Base-by-base conservation (phyloP, 1,139 yeast genomes). In the Torulaspora globosa region DNA sequence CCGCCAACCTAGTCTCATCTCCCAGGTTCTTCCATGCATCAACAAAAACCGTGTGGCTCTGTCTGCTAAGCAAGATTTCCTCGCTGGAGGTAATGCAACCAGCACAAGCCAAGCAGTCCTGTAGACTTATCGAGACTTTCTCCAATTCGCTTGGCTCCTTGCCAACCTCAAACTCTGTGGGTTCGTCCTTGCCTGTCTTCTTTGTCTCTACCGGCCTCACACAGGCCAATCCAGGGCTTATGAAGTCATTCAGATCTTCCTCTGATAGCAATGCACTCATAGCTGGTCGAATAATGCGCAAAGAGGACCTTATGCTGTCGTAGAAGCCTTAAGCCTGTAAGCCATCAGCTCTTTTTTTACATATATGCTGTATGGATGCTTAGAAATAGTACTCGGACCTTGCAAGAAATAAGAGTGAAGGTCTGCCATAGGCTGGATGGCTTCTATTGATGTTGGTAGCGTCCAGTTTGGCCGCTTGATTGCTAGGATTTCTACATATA, bases 51-150 rank as follows among this genome's bases (percentile, higher is more conserved):
- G 77, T 78, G 59, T 90, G 95, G 30, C 95, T 86, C 65, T 92
- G 98, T 56, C 88, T 83, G 2, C 96, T 88, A 35, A 92, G 86
- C 43, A 92, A 70, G 16, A 92, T 90, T 55, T 90, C 96, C 62
- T 92, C 99, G 11, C 97, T 95, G 9, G 96, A 86, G 0, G 98
- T 92, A 50, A 92, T 89, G 66, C 99, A 92, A 1, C 99, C 99
- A 3, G 95, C 82, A 61, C 99, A 92, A 0, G 98, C 98, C 43
- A 92, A 71, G 67, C 99, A 92, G 70, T 92, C 99, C 8, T 90
- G 82, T 37, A 92, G 69, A 2, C 95, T 84, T 43, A 92, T 92
- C 57, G 86, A 92, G 0, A 97, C 98, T 39, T 90, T 84, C 30
- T 83, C 76, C 7, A 89, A 72, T 33, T 70, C 66, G 36, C 71